Conservation (phyloP, 768 basidiomycete species). For the Pleurotus eryngii region DNA sequence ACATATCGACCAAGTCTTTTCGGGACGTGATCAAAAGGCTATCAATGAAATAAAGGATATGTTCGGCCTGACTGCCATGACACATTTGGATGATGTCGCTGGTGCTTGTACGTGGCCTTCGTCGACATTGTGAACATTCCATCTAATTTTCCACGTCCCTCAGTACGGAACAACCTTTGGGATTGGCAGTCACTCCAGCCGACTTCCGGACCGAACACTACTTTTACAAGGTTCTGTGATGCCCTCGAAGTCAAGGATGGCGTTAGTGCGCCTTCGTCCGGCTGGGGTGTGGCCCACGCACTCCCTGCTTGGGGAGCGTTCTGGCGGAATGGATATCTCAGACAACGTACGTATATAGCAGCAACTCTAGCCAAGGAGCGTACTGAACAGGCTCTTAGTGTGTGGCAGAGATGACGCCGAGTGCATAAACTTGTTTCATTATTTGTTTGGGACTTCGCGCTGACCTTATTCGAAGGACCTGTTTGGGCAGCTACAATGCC, state of each 20-base stretch:
- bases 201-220: conserved; percentile 36
- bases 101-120: conserved; percentile 40
- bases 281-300: conserved; percentile 64
- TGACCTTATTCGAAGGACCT: conserved; percentile 24
- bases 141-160: conserved; percentile 18
- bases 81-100: conserved; percentile 66
- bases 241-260: conserved; percentile 64
- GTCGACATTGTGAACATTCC: conserved; percentile 9
- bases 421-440: conserved; percentile 31
- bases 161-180: conserved; percentile 57
- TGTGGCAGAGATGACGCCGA: conserved; percentile 45
- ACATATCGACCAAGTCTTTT: conserved; percentile 58
- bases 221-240: conserved; percentile 64
- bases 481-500: conserved; percentile 41
- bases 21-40: conserved; percentile 36
- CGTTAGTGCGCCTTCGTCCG: conserved; percentile 41
- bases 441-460: not conserved
- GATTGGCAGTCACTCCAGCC: conserved; percentile 69
- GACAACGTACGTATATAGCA: conserved; percentile 32
- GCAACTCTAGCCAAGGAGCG: not conserved
- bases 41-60: conserved; percentile 52
- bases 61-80: conserved; percentile 56
- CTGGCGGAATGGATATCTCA: conserved; percentile 51
- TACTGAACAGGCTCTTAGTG: conserved; percentile 32
- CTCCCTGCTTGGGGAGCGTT: conserved; percentile 58